Evolutionary conservation across 495 filamentous ascomycete species (phyloP).

Genomic region (Bacidia gigantensis): DNA sequence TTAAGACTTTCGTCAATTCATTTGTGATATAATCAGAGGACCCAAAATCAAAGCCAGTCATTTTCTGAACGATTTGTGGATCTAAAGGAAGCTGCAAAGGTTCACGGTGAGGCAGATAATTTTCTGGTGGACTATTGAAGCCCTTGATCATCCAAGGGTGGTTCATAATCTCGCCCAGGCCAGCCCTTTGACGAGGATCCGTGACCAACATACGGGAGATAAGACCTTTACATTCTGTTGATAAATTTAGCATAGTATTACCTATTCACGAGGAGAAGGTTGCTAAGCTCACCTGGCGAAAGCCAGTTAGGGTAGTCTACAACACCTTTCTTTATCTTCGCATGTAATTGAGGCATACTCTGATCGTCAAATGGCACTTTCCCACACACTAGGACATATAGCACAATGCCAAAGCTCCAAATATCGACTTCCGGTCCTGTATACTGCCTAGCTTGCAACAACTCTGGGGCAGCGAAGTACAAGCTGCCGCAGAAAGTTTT

Average conservation of each 20-base stretch:
- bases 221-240: conserved; percentile 77
- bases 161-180: conserved; percentile 80
- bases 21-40: conserved; percentile 64
- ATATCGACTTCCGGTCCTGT: conserved; percentile 94
- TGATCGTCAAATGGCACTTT: conserved; percentile 99
- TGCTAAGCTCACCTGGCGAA: conserved; percentile 52
- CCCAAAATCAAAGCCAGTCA: conserved; percentile 98
- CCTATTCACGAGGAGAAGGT: conserved; percentile 2
- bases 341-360: conserved; percentile 96
- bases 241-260: conserved; percentile 20
- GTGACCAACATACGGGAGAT: conserved; percentile 95
- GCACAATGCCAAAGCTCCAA: conserved; percentile 99
- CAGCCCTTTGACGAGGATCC: conserved; percentile 76
- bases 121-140: conserved; percentile 73
- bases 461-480: conserved; percentile 93
- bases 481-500: conserved; percentile 97
- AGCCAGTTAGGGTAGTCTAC: conserved; percentile 96
- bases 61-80: conserved; percentile 66
- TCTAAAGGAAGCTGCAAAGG: conserved; percentile 78
- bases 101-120: conserved; percentile 71
- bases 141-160: conserved; percentile 98
- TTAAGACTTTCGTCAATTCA: conserved; percentile 70
- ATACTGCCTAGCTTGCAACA: conserved; percentile 87
- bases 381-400: conserved; percentile 94
- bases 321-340: conserved; percentile 94